Evolutionary conservation across 495 filamentous ascomycete species (phyloP), one percentile per base, ranked within the genome.

Genomic region (Aspergillus saccharolyticus): DNA sequence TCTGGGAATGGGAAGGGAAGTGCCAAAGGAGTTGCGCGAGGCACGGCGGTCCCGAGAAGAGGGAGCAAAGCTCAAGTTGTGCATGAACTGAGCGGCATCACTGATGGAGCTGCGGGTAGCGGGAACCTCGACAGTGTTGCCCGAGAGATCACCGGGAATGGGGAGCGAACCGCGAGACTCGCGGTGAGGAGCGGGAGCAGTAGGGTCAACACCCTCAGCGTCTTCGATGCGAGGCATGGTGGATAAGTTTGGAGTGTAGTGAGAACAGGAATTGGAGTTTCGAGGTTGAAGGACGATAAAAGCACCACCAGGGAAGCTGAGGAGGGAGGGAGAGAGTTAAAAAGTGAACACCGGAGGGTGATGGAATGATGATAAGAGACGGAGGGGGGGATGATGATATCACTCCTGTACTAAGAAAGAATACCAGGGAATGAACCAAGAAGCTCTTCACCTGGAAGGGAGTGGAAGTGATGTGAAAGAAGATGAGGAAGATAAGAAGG

Each of bases 1-100:
- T 51, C 83, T 74, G 28, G 88, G 89, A 57, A 91, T 92, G 42
- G 88, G 89, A 12, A 92, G 82, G 16, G 86, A 83, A 42, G 86
- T 78, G 49, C 88, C 88, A 63, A 92, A 90, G 14, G 88, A 91
- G 80, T 90, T 92, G 58, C 88, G 81, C 33, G 89, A 90, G 20
- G 83, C 76, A 48, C 88, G 75, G 39, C 87, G 76, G 54, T 85
- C 82, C 68, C 80, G 83, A 70, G 81, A 80, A 2, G 87, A 90
- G 7, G 87, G 87, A 3, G 80, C 69, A 25, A 85, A 67, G 59
- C 84, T 88, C 69, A 91, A 74, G 56, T 81, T 80, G 76, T 90
- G 88, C 87, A 90, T 90, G 72, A 84, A 85, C 53, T 81, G 74
- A 21, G 82, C 75, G 24, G 84, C 82, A 73, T 91, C 83, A 17